Percentiles rank a stretch among this genome's conserved stretches.
phyloP scores from a whole-genome alignment of 164 flowering plant genomes.

The Cinnamomum micranthum region DNA sequence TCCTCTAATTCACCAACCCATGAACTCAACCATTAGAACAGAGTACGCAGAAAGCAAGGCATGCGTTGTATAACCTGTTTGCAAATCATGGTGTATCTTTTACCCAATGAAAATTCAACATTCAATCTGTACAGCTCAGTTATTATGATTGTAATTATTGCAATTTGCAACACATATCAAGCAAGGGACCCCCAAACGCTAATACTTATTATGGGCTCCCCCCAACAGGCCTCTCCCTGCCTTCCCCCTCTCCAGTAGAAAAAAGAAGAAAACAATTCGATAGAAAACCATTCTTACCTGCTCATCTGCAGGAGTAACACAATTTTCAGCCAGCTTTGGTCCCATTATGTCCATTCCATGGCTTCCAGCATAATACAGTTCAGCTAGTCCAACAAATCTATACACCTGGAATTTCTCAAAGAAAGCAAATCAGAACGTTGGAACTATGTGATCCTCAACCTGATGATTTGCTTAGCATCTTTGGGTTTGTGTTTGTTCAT shows the following conservation, averaged over 20 bases:
- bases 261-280: not conserved
- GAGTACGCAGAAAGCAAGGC: not conserved
- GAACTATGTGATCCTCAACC: too few relatives aligned
- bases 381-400: conserved; percentile 42
- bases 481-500: too few relatives aligned
- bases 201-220: too few relatives aligned
- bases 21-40: conserved; percentile 3
- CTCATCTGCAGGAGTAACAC: not conserved
- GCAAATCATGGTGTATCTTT: conserved; percentile 7
- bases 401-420: conserved; percentile 5
- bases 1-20: not conserved
- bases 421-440: not conserved
- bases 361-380: conserved; percentile 27
- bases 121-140: not conserved
- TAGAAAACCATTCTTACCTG: not conserved
- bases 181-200: too few relatives aligned
- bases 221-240: too few relatives aligned
- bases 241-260: too few relatives aligned
- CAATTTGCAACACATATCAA: not conserved
- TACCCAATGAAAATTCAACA: not conserved
- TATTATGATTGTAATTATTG: too few relatives aligned
- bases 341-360: conserved; percentile 20
- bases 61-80: conserved; percentile 2
- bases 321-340: conserved; percentile 6
- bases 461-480: too few relatives aligned